Evolutionary conservation across 1,284 basidiomycete species (phyloP).

Genomic region (Hymenochaete sp.): DNA sequence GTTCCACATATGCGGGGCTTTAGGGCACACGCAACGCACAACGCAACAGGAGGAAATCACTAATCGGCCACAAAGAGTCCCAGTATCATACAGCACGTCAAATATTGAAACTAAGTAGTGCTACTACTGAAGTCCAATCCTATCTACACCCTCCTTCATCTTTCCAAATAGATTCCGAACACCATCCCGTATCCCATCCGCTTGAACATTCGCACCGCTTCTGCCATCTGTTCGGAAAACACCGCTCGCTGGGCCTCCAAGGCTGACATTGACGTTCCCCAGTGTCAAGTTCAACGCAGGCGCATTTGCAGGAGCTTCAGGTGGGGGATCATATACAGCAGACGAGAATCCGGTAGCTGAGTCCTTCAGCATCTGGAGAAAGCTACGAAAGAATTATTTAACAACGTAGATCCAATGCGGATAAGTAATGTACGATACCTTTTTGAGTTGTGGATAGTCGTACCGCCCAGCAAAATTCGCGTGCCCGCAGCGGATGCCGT

Average conservation of each 20-base stretch:
- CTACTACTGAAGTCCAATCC: slow-evolving; percentile 35
- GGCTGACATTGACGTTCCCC: slow-evolving; percentile 82
- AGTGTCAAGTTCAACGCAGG: slow-evolving; percentile 82
- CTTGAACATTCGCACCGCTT: slow-evolving; percentile 60
- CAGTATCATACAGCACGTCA: too few species aligned
- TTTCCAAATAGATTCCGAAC: slow-evolving; percentile 81
- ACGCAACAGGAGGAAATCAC: too few species aligned
- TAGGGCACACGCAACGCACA: not conserved
- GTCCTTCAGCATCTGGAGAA: slow-evolving; percentile 64
- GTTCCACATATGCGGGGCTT: too few species aligned
- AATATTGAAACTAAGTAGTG: not conserved
- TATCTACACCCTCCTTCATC: slow-evolving; percentile 82
- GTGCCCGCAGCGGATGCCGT: slow-evolving; percentile 41
- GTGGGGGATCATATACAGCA: slow-evolving; percentile 62
- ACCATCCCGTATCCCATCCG: slow-evolving; percentile 77
- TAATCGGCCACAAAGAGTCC: too few species aligned
- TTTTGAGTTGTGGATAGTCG: slow-evolving; percentile 86
- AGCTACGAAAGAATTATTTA: slow-evolving; percentile 35
- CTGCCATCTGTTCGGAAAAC: slow-evolving; percentile 74
- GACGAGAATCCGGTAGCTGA: slow-evolving; percentile 53
- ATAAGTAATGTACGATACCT: slow-evolving; percentile 44
- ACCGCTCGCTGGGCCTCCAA: slow-evolving; percentile 80
- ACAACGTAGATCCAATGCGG: slow-evolving; percentile 7
- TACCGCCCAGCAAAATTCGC: slow-evolving; percentile 82
- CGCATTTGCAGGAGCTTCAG: slow-evolving; percentile 56